These are phyloP conservation scores for Fusarium nisikadoi DNA, from an alignment of 2,329 filamentous ascomycete species.

Conservation along the genomic window DNA sequence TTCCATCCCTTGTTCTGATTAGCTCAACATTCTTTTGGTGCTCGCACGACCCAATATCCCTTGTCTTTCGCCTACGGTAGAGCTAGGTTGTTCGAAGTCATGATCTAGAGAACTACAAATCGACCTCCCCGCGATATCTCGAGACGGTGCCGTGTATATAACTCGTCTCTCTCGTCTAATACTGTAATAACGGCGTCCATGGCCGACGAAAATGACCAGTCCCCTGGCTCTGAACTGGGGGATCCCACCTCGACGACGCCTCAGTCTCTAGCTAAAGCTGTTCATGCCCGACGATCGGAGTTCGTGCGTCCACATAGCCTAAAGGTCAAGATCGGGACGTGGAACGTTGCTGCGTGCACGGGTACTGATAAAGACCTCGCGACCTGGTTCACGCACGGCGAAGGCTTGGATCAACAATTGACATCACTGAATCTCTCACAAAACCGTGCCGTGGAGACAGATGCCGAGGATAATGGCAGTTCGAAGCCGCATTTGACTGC, in stretches of 20 bases:
- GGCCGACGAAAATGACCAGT: slow-evolving; percentile 46
- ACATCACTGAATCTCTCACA: slow-evolving; percentile 62
- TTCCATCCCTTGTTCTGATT: slow-evolving; percentile 11
- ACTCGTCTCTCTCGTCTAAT: slow-evolving; percentile 23
- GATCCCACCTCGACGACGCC: slow-evolving; percentile 59
- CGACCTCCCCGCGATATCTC: slow-evolving; percentile 37
- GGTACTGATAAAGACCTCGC: slow-evolving; percentile 89
- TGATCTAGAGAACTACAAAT: slow-evolving; percentile 50
- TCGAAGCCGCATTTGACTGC: slow-evolving; percentile 59
- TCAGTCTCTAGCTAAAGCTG: slow-evolving; percentile 69
- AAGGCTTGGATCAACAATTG: slow-evolving; percentile 73
- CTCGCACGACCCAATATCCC: neutral
- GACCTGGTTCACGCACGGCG: slow-evolving; percentile 85
- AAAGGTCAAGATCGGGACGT: slow-evolving; percentile 89
- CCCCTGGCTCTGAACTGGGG: slow-evolving; percentile 54
- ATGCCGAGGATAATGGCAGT: slow-evolving; percentile 47
- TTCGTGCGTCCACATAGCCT: slow-evolving; percentile 80
- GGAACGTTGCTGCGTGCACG: slow-evolving; percentile 90
- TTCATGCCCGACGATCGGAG: slow-evolving; percentile 80
- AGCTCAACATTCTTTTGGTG: slow-evolving; percentile 27
- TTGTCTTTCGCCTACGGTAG: slow-evolving; percentile 6
- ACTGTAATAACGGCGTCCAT: slow-evolving; percentile 42
- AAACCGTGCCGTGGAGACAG: slow-evolving; percentile 50
- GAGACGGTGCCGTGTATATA: slow-evolving; percentile 37
- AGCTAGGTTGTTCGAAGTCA: slow-evolving; percentile 41